Base-by-base conservation (phyloP, 139 green algal genomes). In the Chlorella sp. region DNA sequence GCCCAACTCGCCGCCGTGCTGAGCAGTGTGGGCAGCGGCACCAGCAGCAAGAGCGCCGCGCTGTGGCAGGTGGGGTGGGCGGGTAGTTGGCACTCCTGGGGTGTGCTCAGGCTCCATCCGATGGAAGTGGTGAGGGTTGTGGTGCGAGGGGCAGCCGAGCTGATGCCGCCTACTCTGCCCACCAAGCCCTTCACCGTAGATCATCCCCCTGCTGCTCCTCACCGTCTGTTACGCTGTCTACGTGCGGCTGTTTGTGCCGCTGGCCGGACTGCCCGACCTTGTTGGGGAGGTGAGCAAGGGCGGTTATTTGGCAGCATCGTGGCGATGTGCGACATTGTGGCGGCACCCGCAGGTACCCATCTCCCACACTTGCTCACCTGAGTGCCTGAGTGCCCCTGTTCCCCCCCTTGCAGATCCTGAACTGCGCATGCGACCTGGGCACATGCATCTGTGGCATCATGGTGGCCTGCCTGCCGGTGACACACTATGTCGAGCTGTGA, bases 401-500 rank as follows among this genome's bases (percentile, higher is more conserved):
- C 64, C 64, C 65, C 32, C 2, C 15, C 23, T 12, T 39, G 39
- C 76, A 82, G 76, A 39, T 72, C 76, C 56, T 82, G 6, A n/a
- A 26, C 36, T 82, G 76, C 60, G 76, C 76, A 26, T 72, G 60
- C 36, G 76, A 82, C 60, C 60, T 82, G 76, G 76, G 36, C 60
- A 82, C 76, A 26, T 82, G 71, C 71, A 63, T 82, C 21, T 82
- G 76, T 60, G 34, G 76, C 76, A 72, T 82, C 36, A 3, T 60
- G 9, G 57, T 82, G 7, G 41, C 41, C 25, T 21, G n/a, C 12
- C 30, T 82, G 57, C 76, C 76, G 7, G 51, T 32, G 1, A 39
- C 39, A 0, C 4, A 28, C 25, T 72, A 73, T 21, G 4, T 39
- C 11, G 11, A 55, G 18, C 57, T 82, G 76, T 82, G 76, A 73